phyloP scores from a whole-genome alignment of 169 alveolate species.

The Cardiosporidium cionae region DNA sequence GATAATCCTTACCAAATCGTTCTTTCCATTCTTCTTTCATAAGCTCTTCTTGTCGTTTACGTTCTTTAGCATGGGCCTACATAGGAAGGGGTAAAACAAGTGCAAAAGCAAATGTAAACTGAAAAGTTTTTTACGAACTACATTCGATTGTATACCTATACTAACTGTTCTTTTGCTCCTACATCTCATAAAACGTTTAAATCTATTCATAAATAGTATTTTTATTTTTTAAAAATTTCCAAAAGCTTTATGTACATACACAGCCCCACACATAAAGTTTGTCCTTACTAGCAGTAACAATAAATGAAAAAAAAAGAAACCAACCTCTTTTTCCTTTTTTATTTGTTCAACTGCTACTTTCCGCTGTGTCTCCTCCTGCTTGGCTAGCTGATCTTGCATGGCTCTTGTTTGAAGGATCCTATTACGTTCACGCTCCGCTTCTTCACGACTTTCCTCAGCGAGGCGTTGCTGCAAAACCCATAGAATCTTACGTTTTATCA shows the following conservation, averaged over 20 bases:
- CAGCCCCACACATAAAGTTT: too few relatives aligned
- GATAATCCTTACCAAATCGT: constrained; percentile 36
- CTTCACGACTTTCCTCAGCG: constrained; percentile 43
- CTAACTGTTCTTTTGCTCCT: too few relatives aligned
- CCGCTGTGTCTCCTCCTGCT: constrained; percentile 43
- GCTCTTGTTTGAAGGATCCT: constrained; percentile 41
- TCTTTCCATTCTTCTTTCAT: constrained; percentile 44
- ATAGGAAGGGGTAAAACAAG: not conserved
- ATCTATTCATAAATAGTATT: too few relatives aligned
- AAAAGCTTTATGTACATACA: too few relatives aligned
- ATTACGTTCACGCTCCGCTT: constrained; percentile 38
- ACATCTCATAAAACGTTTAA: too few relatives aligned
- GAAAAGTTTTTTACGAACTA: too few relatives aligned
- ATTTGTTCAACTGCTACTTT: constrained; percentile 25
- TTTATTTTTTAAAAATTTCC: too few relatives aligned
- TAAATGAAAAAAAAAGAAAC: not conserved
- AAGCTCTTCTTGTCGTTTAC: constrained; percentile 44
- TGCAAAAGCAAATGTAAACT: too few relatives aligned
- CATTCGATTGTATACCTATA: too few relatives aligned
- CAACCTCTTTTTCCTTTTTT: constrained; percentile 42
- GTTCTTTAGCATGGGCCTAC: constrained; percentile 40
- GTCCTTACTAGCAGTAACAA: too few relatives aligned
- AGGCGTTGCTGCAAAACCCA: constrained; percentile 33
- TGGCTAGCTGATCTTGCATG: constrained; percentile 43
- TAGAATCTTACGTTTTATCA: too few relatives aligned